Evolutionary conservation across 2,329 filamentous ascomycete genomes (phyloP).

Genomic region (Penicillium sp.): DNA sequence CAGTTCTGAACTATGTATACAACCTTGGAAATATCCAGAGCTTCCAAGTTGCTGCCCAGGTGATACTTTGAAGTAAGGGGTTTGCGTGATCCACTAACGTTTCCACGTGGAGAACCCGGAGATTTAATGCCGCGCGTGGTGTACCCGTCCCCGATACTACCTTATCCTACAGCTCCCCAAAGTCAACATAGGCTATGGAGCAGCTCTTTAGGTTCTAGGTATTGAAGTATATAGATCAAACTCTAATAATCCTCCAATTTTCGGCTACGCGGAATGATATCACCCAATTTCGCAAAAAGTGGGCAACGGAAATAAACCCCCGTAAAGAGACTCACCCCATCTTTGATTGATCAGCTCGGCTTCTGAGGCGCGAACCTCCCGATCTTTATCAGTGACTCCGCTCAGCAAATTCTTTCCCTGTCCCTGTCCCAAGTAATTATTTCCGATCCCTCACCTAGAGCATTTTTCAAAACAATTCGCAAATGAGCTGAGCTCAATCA

Average conservation of each 20-base stretch:
- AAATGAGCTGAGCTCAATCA: not conserved
- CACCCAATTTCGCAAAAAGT: constrained; percentile 1
- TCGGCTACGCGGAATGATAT: not conserved
- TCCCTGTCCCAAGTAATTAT: not conserved
- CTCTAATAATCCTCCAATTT: not conserved
- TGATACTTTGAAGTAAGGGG: too few relatives aligned
- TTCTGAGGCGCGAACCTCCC: not conserved
- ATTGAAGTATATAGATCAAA: not conserved
- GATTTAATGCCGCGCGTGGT: too few relatives aligned
- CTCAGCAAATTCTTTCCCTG: not conserved
- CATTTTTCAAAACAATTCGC: not conserved
- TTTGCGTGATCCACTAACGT: too few relatives aligned
- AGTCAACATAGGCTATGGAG: too few relatives aligned
- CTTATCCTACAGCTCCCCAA: too few relatives aligned
- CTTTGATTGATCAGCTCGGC: constrained; percentile 25
- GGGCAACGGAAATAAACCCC: not conserved
- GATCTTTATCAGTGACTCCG: not conserved
- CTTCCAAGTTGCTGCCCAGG: too few relatives aligned
- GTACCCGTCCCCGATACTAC: not conserved
- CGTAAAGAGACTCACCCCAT: not conserved
- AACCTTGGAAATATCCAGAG: too few relatives aligned
- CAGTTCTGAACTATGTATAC: too few relatives aligned
- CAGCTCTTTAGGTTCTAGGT: not conserved
- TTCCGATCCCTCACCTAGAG: not conserved
- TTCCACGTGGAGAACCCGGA: too few relatives aligned